Percentiles rank a stretch among this genome's conserved stretches.
Conservation (phyloP, 1,139 yeast species). For the Pichia sp. region DNA sequence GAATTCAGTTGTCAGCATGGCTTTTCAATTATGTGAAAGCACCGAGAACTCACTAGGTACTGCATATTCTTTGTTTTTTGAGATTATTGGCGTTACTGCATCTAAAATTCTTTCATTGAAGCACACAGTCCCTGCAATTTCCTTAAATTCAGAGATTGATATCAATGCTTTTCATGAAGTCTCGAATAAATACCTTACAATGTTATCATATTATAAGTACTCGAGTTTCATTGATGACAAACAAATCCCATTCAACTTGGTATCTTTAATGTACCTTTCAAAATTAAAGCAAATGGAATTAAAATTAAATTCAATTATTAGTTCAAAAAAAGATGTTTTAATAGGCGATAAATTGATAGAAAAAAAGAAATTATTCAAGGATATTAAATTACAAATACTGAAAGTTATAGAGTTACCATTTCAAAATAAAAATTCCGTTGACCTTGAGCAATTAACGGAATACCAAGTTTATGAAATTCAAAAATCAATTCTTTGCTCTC, state of each 20-base stretch:
- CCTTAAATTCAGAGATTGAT: constrained; percentile 8
- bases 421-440: neutral
- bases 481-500: constrained; percentile 15
- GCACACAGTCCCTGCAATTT: constrained; percentile 4
- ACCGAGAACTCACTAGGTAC: constrained; percentile 30
- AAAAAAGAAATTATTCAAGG: constrained; percentile 1
- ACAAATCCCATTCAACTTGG: neutral
- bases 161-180: constrained; percentile 15
- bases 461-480: constrained; percentile 4
- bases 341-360: constrained; percentile 4
- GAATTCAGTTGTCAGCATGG: constrained; percentile 34
- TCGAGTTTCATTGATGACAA: neutral
- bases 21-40: neutral
- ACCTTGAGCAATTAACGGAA: neutral
- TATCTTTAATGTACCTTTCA: neutral
- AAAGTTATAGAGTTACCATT: constrained; percentile 1
- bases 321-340: neutral
- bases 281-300: neutral
- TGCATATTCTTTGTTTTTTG: constrained; percentile 47
- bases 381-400: neutral
- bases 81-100: constrained; percentile 51
- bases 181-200: neutral
- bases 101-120: constrained; percentile 38
- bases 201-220: constrained; percentile 4
- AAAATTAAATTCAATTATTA: neutral